These are phyloP conservation scores for Spongispora temasekensis DNA, from an alignment of 1,284 basidiomycete species.

Conservation along the genomic window DNA sequence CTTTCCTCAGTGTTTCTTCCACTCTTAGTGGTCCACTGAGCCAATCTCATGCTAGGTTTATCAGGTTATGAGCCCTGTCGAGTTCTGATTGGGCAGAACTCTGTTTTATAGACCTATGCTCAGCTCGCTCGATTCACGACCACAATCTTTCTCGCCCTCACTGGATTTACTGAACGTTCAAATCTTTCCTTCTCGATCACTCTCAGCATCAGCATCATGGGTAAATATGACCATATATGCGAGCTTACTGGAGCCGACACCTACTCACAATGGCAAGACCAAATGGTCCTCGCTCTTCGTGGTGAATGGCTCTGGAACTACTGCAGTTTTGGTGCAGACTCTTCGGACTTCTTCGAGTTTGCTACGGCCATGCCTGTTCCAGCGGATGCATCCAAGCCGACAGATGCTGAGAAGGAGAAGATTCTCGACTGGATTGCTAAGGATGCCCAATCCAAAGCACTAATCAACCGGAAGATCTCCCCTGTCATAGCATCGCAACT, in stretches of 20 bases:
- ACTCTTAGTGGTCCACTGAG: too few relatives aligned
- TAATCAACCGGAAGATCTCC: background rate
- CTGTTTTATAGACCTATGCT: too few relatives aligned
- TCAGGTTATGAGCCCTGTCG: too few relatives aligned
- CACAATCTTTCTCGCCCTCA: too few relatives aligned
- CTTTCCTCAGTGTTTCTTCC: too few relatives aligned
- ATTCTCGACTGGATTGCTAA: background rate
- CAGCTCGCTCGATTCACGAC: too few relatives aligned
- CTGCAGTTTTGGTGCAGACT: background rate
- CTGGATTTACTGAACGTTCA: too few relatives aligned
- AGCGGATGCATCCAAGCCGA: background rate
- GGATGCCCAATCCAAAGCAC: background rate
- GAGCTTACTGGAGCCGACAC: background rate
- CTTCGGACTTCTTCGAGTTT: accelerated
- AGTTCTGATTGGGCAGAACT: too few relatives aligned
- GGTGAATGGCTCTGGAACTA: constrained; percentile 1
- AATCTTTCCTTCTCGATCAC: too few relatives aligned
- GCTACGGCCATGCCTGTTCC: background rate
- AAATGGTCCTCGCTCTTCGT: background rate
- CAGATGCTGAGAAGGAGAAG: background rate
- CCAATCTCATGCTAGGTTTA: too few relatives aligned
- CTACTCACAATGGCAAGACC: background rate
- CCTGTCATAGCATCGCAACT: accelerated
- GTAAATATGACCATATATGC: background rate
- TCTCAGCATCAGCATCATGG: too few relatives aligned